phyloP scores from a whole-genome alignment of 768 basidiomycete species.

The Pholiota microspora region DNA sequence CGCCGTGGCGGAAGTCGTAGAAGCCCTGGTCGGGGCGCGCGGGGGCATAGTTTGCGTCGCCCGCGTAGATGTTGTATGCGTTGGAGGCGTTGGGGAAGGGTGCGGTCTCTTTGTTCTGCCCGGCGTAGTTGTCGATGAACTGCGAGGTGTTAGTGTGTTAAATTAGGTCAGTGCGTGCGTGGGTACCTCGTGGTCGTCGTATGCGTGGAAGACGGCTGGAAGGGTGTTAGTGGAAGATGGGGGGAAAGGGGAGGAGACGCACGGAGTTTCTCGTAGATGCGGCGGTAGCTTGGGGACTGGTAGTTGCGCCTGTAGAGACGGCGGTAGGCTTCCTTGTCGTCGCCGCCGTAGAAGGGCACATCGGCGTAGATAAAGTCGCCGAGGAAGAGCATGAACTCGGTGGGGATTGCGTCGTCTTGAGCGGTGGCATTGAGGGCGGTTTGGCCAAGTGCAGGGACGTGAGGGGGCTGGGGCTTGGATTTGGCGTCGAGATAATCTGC shows the following conservation, averaged over 20 bases:
- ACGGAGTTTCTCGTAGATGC: slow-evolving; percentile 70
- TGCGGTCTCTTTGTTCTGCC: slow-evolving; percentile 48
- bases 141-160: slow-evolving; percentile 16
- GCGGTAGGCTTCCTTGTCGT: slow-evolving; percentile 54
- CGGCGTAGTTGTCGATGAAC: slow-evolving; percentile 70
- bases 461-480: slow-evolving; percentile 11
- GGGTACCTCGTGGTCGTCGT: slow-evolving; percentile 71
- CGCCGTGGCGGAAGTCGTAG: slow-evolving; percentile 61
- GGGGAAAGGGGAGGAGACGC: slow-evolving; percentile 25
- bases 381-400: slow-evolving; percentile 66
- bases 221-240: neutral
- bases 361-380: slow-evolving; percentile 81
- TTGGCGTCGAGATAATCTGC: slow-evolving; percentile 48
- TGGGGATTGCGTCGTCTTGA: slow-evolving; percentile 14
- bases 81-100: slow-evolving; percentile 58
- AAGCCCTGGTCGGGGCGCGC: slow-evolving; percentile 35
- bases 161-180: neutral
- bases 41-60: slow-evolving; percentile 60
- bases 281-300: slow-evolving; percentile 60
- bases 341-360: slow-evolving; percentile 61
- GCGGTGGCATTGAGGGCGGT: too few species aligned
- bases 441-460: neutral
- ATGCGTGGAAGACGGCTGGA: slow-evolving; percentile 64
- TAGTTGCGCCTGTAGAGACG: slow-evolving; percentile 70
- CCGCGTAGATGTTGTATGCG: slow-evolving; percentile 64